Base-by-base conservation (phyloP, 129 eudicot genomes). In the Flaveria linearis region DNA sequence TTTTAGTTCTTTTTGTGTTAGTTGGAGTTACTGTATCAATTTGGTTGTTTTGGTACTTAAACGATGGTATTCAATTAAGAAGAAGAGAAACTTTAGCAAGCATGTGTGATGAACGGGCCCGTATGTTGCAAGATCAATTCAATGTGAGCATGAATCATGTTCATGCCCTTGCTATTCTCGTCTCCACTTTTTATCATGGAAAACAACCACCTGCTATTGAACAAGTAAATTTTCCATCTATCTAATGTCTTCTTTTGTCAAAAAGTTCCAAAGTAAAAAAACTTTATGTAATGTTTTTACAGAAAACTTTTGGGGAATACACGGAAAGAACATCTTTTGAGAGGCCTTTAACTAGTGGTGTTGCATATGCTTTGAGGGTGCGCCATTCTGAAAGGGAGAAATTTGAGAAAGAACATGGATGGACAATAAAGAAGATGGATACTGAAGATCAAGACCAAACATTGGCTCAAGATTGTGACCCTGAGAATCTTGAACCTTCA, bases 131-230 rank as follows among this genome's bases (percentile, higher is more conserved):
- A 76, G 98, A 93, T 81, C 98, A 93, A 76, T 93, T 93, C 80
- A 93, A 90, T 71, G 98, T 90, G 65, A 90, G 98, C 90, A 88
- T 93, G 96, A 93, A 93, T 63, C 98, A 93, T 80, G 96, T 93
- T 67, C 96, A 93, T 64, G 92, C 98, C 5, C 81, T 93, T 43
- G 90, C 98, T 47, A 86, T 93, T 85, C 89, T 93, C 4, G 86
- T 93, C 56, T 90, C 98, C 60, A 86, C 96, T 7, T 93, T 93
- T 81, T 87, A 93, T 83, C 98, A 93, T 71, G 92, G 90, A 74
- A 93, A 90, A 76, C 71, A 85, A 52, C 96, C 96, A 78, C 84
- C 98, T 14, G 98, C 92, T 4, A 90, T 93, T 20, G 92, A 93
- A 78, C 96, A 88, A 86, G 98, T 90, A 83, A 64, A n/a, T 18